Base-by-base conservation (phyloP, 305 asterid genomes). In the Ilex paraguariensis region DNA sequence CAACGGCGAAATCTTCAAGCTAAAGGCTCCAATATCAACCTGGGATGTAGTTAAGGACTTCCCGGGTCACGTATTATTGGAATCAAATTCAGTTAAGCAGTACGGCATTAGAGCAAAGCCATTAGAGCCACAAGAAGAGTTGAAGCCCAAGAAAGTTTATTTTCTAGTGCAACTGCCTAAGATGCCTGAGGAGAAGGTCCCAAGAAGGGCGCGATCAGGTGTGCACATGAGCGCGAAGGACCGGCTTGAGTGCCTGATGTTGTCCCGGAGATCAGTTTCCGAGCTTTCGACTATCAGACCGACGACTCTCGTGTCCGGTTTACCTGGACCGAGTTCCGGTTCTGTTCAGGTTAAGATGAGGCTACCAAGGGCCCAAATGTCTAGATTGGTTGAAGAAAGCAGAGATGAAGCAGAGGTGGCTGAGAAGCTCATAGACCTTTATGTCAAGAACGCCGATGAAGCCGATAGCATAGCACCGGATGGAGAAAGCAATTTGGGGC, bases 151-250 rank as follows among this genome's bases (percentile, higher is more conserved):
- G 10, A 88, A 77, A 75, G 62, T 82, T 51, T 88, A 88, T 63
- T 88, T 88, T 72, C 81, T 88, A 0, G 74, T 88, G 1, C 85
- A 86, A 39, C 62, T 88, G 77, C 95, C 96, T 3, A 39, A 69
- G 69, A 68, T 86, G 59, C 94, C 94, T 0, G 73, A 60, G 7
- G 56, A 61, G 57, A 65, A 46, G 17, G 58, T 65, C 71, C 64
- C 70, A 39, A 59, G 31, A 61, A 55, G 87, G 70, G 59, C 66
- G 1, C 63, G 68, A 33, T 82, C 91, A 2, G 70, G 45, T 5
- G 73, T 77, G 50, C 57, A 50, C 28, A 21, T 21, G 28, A 21
- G 28, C 28, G 28, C 28, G 28, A 21, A 21, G 67, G 93, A 82
- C 40, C 54, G 89, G 73, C 78, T 80, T 5, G 82, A 82, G 66